phyloP scores from a whole-genome alignment of 2,329 filamentous ascomycete genomes.

The Colletotrichum sojae region DNA sequence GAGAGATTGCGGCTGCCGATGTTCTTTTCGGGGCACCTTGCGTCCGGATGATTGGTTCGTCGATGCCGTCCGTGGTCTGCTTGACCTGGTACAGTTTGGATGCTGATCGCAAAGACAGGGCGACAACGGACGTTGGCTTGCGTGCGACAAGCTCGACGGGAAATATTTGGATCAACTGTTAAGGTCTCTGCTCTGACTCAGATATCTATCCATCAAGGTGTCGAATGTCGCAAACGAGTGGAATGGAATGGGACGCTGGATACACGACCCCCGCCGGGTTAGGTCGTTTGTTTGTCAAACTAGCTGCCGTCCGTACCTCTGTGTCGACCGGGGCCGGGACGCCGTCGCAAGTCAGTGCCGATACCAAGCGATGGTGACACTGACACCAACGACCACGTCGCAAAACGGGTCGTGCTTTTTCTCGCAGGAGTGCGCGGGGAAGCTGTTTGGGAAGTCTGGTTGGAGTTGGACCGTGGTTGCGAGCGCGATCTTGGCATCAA shows the following conservation, averaged over 20 bases:
- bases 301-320: slow-evolving; percentile 2
- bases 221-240: slow-evolving; percentile 24
- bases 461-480: slow-evolving; percentile 13
- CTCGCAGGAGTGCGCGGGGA: slow-evolving; percentile 5
- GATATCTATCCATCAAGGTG: slow-evolving; percentile 39
- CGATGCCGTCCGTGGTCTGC: neutral
- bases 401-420: slow-evolving; percentile 5
- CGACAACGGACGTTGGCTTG: neutral
- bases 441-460: neutral
- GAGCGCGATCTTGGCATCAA: slow-evolving; percentile 5
- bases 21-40: neutral
- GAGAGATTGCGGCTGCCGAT: neutral
- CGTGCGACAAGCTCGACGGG: slow-evolving; percentile 26
- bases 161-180: slow-evolving; percentile 33
- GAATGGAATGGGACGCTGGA: slow-evolving; percentile 17
- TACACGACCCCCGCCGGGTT: neutral
- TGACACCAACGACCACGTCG: slow-evolving; percentile 23
- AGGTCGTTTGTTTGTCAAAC: slow-evolving; percentile 20
- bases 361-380: neutral
- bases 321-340: neutral
- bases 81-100: slow-evolving; percentile 21
- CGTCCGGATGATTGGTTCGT: slow-evolving; percentile 5
- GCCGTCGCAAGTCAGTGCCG: slow-evolving; percentile 1
- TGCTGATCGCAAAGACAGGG: neutral
- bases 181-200: slow-evolving; percentile 32